Percentiles rank a stretch among this genome's conserved stretches.
Evolutionary conservation across 73 alveolate genomes (phyloP).

Genomic region (Blepharisma japonicum): DNA sequence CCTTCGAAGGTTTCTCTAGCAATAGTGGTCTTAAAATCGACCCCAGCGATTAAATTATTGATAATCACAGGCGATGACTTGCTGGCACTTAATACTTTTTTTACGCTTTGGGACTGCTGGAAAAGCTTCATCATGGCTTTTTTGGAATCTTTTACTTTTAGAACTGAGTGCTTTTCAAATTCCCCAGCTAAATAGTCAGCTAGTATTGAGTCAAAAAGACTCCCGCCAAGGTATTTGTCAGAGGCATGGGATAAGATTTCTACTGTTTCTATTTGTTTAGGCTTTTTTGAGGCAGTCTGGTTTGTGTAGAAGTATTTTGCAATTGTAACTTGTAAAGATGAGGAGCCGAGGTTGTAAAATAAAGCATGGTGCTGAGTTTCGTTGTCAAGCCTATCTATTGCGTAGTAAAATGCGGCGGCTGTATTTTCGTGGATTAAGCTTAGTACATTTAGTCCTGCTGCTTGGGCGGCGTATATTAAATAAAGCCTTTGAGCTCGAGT

Average conservation of each 20-base stretch:
- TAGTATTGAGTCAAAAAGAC: slow-evolving; percentile 46
- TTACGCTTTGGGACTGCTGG: slow-evolving; percentile 60
- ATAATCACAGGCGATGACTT: slow-evolving; percentile 74
- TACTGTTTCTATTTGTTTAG: slow-evolving; percentile 38
- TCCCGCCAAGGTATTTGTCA: slow-evolving; percentile 53
- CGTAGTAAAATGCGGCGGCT: slow-evolving; percentile 93
- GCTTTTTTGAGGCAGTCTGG: neutral
- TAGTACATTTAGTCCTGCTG: slow-evolving; percentile 85
- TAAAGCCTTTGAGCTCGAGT: slow-evolving; percentile 50
- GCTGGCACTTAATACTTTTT: slow-evolving; percentile 92
- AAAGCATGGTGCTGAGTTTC: slow-evolving; percentile 48
- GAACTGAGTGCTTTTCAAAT: slow-evolving; percentile 33
- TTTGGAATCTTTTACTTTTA: neutral
- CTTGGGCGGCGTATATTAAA: slow-evolving; percentile 64
- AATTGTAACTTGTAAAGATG: slow-evolving; percentile 80
- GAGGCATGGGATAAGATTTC: slow-evolving; percentile 56
- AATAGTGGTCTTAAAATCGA: slow-evolving; percentile 64
- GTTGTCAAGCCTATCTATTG: slow-evolving; percentile 67
- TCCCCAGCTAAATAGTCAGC: slow-evolving; percentile 51
- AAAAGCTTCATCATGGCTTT: slow-evolving; percentile 61
- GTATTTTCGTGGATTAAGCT: slow-evolving; percentile 86
- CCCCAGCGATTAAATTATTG: slow-evolving; percentile 76
- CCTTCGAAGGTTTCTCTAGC: slow-evolving; percentile 82
- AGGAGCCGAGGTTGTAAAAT: slow-evolving; percentile 93
- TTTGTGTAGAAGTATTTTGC: slow-evolving; percentile 44